Base-by-base conservation (phyloP, 23 red algal species). In the Gracilaria caudata region DNA sequence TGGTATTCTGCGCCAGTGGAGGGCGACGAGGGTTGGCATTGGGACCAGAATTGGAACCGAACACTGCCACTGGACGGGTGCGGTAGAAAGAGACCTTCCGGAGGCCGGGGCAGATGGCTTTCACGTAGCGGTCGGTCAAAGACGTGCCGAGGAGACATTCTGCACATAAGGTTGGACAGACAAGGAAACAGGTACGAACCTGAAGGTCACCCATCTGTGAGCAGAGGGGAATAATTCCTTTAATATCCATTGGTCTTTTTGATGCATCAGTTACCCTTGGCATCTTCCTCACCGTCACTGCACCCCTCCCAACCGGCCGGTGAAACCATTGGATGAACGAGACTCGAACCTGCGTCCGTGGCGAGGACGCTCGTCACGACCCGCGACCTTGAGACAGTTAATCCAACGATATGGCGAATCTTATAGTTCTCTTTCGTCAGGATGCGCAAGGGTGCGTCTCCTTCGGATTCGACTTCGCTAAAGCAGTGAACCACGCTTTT, bases 261-360 rank as follows among this genome's bases (percentile, higher is more conserved):
- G 34, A 71, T 23, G 65, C 65, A 71, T 71, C 65, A 2, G 65
- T 40, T 13, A 71, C 33, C 65, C 20, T 71, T 21, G 32, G 65
- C 2, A 34, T 71, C 65, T 41, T 71, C 34, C 34, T 14, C 0
- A 39, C 35, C 65, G 4, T 2, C 29, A 71, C 60, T 1, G 9
- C 8, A 32, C 56, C 29, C n/a, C 44, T 28, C 49, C 44, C 9
- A 79, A 24, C 44, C 40, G 26, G 45, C 20, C 4, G 21, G 46
- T 51, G 30, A 26, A 51, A 51, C 35, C 32, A 56, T 79, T 10
- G 49, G 53, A 58, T 81, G 78, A 32, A 81, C 46, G 54, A 81
- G 64, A 34, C 64, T 81, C 38, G 78, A 28, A 24, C 78, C 78
- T 5, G 53, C 78, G 2, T 14, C 44, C 34, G 78, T 64, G 58